Conservation (phyloP, 768 basidiomycete species). For the Mycena crocata region DNA sequence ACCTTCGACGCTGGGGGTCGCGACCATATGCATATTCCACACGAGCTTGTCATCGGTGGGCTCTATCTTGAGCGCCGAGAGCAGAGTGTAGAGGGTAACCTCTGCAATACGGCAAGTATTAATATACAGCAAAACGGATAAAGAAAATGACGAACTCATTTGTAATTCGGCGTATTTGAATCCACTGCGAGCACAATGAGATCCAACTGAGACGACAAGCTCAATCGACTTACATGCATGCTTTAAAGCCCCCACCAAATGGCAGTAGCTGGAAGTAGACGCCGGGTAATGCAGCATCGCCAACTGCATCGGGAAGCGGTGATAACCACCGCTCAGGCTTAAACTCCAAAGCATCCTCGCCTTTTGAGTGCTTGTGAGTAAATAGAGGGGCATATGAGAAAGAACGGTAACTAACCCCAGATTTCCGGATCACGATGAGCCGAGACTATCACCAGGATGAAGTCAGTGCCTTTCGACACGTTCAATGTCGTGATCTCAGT, state of each 20-base stretch:
- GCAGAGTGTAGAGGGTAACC: conserved; percentile 23
- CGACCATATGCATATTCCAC: conserved; percentile 31
- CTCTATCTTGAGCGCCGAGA: conserved; percentile 26
- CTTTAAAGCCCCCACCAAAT: conserved; percentile 43
- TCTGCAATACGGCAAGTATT: conserved; percentile 18
- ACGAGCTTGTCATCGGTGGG: conserved; percentile 19
- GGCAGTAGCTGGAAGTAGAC: conserved; percentile 47
- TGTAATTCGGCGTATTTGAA: conserved; percentile 49
- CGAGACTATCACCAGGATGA: conserved; percentile 44
- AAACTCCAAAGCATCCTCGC: conserved; percentile 51
- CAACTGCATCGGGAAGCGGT: conserved; percentile 37
- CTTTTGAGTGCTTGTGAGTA: conserved; percentile 23
- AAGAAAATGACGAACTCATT: conserved; percentile 41
- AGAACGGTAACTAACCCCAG: conserved; percentile 40
- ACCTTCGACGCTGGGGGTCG: conserved; percentile 21
- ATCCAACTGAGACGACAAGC: neutral
- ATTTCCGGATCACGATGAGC: conserved; percentile 48
- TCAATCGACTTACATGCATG: conserved; percentile 42
- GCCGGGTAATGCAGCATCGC: conserved; percentile 47
- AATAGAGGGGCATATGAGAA: neutral
- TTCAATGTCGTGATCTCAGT: conserved; percentile 39
- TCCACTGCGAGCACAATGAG: conserved; percentile 34
- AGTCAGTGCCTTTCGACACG: conserved; percentile 44
- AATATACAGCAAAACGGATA: neutral
- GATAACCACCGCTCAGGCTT: conserved; percentile 51